Evolutionary conservation across 768 basidiomycete genomes (phyloP), one percentile per base, ranked within the genome.

Genomic region (Boletus subcaerulescens): DNA sequence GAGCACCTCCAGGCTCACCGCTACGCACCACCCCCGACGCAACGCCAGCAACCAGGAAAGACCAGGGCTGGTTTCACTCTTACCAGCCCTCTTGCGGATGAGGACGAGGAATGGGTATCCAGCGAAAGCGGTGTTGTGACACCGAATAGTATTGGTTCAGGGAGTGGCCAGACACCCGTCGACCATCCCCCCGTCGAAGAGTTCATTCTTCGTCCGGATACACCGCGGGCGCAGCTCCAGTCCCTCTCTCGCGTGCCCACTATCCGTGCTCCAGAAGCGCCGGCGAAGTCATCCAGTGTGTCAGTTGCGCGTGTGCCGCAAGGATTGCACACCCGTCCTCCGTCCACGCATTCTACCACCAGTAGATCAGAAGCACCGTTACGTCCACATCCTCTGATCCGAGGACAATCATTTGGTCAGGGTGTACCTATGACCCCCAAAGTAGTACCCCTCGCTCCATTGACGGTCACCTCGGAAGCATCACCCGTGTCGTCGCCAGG

Each of bases 341-440:
- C 85, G 11, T 89, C 87, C 5, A 80, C 71, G 32, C 81, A 86
- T 62, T 87, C 87, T 15, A 66, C 78, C n/a, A 65, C 72, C 38
- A 72, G 72, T 44, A 63, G 61, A 55, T 65, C 71, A 3, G 73
- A 78, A 24, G 58, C 54, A 1, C 73, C 63, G 7, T 58, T 87
- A 47, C 85, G 86, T 15, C 87, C 87, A 1, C 89, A 91, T 64
- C 89, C 88, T 8, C 77, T 91, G 48, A 89, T 91, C 59, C 84
- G 89, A 52, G 87, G 87, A 10, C 78, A 84, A 58, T 88, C 88
- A 0, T 82, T 80, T 55, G 83, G 85, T 7, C 77, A 72, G 42
- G 68, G 69, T 40, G 48, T 65, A 24, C 58, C 66, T 3, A 65
- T 67, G 53, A 55, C 71, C 48, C 62, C 71, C 51, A 76, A 81